Percentiles rank a stretch among this genome's conserved stretches.
phyloP scores from a whole-genome alignment of 2,329 filamentous ascomycete species.

The Fusarium tuaranense region DNA sequence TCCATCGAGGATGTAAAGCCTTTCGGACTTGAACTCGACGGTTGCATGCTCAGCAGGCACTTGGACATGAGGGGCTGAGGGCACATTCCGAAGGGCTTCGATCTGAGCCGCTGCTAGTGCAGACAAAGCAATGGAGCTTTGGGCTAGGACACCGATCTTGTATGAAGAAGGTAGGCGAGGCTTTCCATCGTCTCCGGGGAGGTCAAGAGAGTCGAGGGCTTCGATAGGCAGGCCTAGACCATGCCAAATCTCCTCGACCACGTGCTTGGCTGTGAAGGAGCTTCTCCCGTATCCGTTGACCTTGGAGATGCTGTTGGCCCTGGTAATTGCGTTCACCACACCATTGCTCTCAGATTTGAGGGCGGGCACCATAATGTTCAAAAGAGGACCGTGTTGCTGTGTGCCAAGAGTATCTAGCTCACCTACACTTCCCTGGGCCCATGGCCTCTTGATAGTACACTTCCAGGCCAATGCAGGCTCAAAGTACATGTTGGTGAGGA shows the following conservation, averaged over 20 bases:
- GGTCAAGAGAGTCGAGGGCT: constrained; percentile 15
- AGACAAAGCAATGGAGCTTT: constrained; percentile 63
- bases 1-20: constrained; percentile 58
- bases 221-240: constrained; percentile 26
- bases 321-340: neutral
- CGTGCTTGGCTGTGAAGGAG: neutral
- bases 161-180: constrained; percentile 61
- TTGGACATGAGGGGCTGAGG: constrained; percentile 50
- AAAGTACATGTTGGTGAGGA: constrained; percentile 53
- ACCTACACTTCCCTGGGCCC: constrained; percentile 50
- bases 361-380: constrained; percentile 39
- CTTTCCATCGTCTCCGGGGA: constrained; percentile 19
- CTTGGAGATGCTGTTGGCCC: neutral
- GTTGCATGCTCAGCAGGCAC: constrained; percentile 60
- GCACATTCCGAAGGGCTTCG: constrained; percentile 48
- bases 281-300: neutral
- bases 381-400: constrained; percentile 53
- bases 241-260: constrained; percentile 28
- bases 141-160: constrained; percentile 65
- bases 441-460: constrained; percentile 54
- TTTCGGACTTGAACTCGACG: constrained; percentile 66
- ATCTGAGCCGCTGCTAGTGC: constrained; percentile 62
- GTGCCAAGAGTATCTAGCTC: constrained; percentile 53
- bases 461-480: constrained; percentile 60
- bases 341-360: neutral